These are phyloP conservation scores for Laguncularia racemosa DNA, from an alignment of 345 rosid species.

Conservation along the genomic window DNA sequence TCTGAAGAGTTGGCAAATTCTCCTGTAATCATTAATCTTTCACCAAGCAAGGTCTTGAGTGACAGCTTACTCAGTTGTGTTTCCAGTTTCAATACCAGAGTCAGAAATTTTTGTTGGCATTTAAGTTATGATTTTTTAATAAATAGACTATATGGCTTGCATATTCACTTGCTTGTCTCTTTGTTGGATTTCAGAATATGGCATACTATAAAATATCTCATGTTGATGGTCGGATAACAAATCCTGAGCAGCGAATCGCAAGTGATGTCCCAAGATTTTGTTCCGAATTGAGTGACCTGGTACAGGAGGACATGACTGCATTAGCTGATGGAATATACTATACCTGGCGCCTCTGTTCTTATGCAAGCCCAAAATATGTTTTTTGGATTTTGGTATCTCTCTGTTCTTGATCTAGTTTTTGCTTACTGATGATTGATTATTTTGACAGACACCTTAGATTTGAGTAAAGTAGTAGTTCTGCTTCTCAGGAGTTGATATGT, in stretches of 20 bases:
- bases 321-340: constrained; percentile 81
- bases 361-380: constrained; percentile 95
- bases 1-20: no score
- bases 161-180: no score
- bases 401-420: not conserved
- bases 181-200: constrained; percentile 57
- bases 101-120: no score
- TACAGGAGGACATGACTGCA: constrained; percentile 88
- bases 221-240: constrained; percentile 85
- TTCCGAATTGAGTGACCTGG: constrained; percentile 94
- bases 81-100: no score
- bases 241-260: constrained; percentile 96
- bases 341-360: constrained; percentile 95
- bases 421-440: no score
- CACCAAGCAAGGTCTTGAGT: no score
- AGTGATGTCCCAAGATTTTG: constrained; percentile 95
- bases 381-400: constrained; percentile 85
- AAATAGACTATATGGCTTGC: no score
- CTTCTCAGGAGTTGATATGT: constrained; percentile 11
- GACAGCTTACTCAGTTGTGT: no score
- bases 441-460: no score
- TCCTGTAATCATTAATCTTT: no score
- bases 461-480: no score
- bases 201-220: constrained; percentile 96
- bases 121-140: no score